Percentiles rank a stretch among this genome's conserved stretches.
These are phyloP conservation scores for Jatropha podagrica DNA, from an alignment of 441 rosid genomes.

Conservation along the genomic window DNA sequence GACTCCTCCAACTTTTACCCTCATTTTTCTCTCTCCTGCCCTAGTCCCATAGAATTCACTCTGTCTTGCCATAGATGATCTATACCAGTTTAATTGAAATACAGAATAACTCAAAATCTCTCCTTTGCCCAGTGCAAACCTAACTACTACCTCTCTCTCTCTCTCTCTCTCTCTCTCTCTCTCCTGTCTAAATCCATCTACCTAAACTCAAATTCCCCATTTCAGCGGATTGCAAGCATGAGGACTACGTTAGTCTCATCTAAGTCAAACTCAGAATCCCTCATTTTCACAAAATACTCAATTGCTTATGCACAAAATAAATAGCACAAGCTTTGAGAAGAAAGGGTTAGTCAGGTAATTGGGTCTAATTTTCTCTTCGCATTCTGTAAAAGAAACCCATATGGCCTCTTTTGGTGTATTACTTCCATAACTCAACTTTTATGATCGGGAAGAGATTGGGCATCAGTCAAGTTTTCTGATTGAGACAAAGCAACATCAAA, in stretches of 20 bases:
- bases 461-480: constrained; percentile 39
- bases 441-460: constrained; percentile 41
- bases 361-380: constrained; percentile 50
- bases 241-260: constrained; percentile 80
- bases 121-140: too few species aligned
- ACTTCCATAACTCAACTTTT: constrained; percentile 54
- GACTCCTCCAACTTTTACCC: too few species aligned
- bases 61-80: too few species aligned
- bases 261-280: constrained; percentile 38
- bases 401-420: constrained; percentile 53
- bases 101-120: too few species aligned
- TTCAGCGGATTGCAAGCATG: constrained; percentile 49
- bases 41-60: too few species aligned
- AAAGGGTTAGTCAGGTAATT: constrained; percentile 68
- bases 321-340: constrained; percentile 60
- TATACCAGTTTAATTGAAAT: too few species aligned
- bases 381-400: constrained; percentile 45
- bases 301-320: constrained; percentile 42
- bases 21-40: too few species aligned
- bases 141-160: too few species aligned
- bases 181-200: constrained; percentile 44
- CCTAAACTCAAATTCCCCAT: constrained; percentile 65
- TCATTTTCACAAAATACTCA: constrained; percentile 54
- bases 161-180: too few species aligned
- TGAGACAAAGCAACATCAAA: constrained; percentile 50